Base-by-base conservation (phyloP, 2,329 filamentous ascomycete genomes). In the Spiromastix sp. region DNA sequence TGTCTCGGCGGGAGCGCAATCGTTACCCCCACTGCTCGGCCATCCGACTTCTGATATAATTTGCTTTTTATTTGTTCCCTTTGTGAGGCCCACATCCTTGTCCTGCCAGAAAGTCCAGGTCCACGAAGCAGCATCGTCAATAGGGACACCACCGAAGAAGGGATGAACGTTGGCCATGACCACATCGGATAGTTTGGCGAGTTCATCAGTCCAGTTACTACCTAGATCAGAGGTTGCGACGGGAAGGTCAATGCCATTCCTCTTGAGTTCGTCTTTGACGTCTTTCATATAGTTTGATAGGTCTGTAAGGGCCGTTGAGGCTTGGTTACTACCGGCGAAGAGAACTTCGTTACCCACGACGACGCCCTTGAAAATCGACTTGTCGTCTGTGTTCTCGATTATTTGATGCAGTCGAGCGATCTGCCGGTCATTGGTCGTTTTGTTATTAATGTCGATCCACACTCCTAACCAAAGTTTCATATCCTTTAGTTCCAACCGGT, bases 141-240 rank as follows among this genome's bases (percentile, higher is more conserved):
- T 79, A 1, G 71, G 65, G 9, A 85, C 76, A 30, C 89, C 89
- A 0, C 79, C 82, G 54, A 96, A 96, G 70, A 96, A 95, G 0
- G 91, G 89, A 55, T 96, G 91, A 36, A 96, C 84, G 54, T 96
- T 96, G 47, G 85, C 81, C 87, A 96, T 95, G 59, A 96, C 78
- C 50, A 84, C 79, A 57, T 96, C 87, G 27, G 85, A 82, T 34
- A 76, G 69, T 3, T 62, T 48, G 0, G 81, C 82, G 12, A 96
- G 72, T 2, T 69, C 66, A 0, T 69, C 51, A 2, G 77, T 80
- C 89, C 89, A 96, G 50, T 89, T 81, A 50, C 91, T 80, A 17
- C 89, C 89, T 0, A 96, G 70, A 55, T 96, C 89, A 0, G 83
- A 86, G 0, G 85, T 93, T 1, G 86, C 84, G 9, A 96, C 75